Base-by-base conservation (phyloP, 805 yeast species). In the Monosporozyma servazzii region DNA sequence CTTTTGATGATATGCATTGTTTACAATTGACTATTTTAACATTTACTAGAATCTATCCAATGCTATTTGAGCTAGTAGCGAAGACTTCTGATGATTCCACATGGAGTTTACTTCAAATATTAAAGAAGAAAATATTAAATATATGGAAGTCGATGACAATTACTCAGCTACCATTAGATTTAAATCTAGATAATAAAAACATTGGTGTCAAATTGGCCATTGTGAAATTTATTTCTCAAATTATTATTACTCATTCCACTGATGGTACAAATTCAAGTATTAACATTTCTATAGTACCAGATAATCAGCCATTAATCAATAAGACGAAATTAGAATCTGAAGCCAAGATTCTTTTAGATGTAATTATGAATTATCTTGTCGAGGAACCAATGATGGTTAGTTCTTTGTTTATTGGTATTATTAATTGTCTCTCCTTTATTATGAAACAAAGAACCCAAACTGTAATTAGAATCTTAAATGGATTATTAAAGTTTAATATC, bases 151-250 rank as follows among this genome's bases (percentile, higher is more conserved):
- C 79, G 3, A 56, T 76, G 8, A 41, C 45, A 3, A 41, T 51
- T 23, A 39, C 88, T 88, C 3, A 71, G 73, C 18, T 79, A 74
- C 33, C 41, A 11, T 11, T 41, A n/a, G 40, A 50, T 36, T 33
- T 55, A 30, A 44, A 45, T 30, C 25, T 45, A 48, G 50, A 71
- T 73, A 37, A 71, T 36, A 75, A 82, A 63, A 76, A 80, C 46
- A 66, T 81, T 39, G 80, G 84, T 13, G 71, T 81, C 46, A 81
- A 78, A 64, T 69, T 86, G n/a, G 82, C 90, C 29, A 72, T 84
- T n/a, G 71, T 84, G 49, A 87, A 85, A 66, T 81, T 90, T 53
- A 77, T 88, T 10, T 80, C 80, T n/a, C 75, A 75, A 50, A 67
- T 82, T 4, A 73, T 82, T 13, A 71, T 74, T 36, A 75, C 78